Base-by-base conservation (phyloP, 2,329 filamentous ascomycete genomes). In the Ambrosiella cleistominuta region DNA sequence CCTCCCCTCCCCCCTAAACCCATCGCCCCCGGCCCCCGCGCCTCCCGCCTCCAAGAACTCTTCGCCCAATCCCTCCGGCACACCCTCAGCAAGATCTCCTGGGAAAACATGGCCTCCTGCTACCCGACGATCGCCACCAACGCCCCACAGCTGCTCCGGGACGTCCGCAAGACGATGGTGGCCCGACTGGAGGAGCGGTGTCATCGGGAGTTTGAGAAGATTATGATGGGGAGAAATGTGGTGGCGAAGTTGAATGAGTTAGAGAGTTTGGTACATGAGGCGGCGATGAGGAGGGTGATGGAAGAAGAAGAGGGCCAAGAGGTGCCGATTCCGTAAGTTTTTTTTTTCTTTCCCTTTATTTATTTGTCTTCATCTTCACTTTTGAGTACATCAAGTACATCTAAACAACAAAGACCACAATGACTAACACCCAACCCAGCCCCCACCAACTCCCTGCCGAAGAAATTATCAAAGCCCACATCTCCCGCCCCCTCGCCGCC, bases 81-180 rank as follows among this genome's bases (percentile, higher is more conserved):
- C 63, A 82, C 80, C 1, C 72, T 83, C 38, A 70, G 67, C 63
- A 75, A 77, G 65, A 71, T 83, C 57, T 73, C 70, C 62, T 79
- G 74, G 70, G 72, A 75, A 54, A 79, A 79, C 66, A 77, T 83
- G 63, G 75, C 75, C 1, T 71, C 75, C 1, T 84, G 81, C 68
- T 84, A 81, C 66, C 80, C 81, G 49, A 80, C 76, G 17, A 71
- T 82, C n/a, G 74, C 77, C 15, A 65, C 68, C 44, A 69, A 72
- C 61, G 74, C 78, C 17, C 76, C 76, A 27, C 69, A 67, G 7
- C 72, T 76, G 42, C 70, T 83, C 64, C 70, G 70, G 62, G 72
- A 74, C 62, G 74, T 82, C 45, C 80, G 82, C 70, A 67, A 68
- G 57, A 76, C 78, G 65, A 79, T 83, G 76, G 74, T 80, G 9